Evolutionary conservation across 371 early-diverging fungal genomes (phyloP), one percentile per base, ranked within the genome.

Genomic region (Conidiobolus incongruus): DNA sequence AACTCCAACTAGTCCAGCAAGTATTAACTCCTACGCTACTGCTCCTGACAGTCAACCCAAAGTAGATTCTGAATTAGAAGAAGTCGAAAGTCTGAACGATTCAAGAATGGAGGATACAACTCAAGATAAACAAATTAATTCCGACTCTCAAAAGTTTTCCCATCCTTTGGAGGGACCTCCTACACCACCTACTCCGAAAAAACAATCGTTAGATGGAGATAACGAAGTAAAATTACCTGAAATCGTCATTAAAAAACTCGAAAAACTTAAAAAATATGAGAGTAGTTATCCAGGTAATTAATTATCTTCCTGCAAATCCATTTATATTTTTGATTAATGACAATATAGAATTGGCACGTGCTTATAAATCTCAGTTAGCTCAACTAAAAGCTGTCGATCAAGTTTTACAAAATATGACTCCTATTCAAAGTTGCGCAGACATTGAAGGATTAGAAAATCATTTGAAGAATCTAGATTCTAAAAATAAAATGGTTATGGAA

Each of bases 231-330:
- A 44, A 16, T 7, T 35, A 33, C 16, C 44, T 2, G 23, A 44
- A 12, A 33, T 33, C 21, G 32, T 35, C 7, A 16, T 23, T n/a
- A 17, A 36, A 35, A 44, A 36, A 33, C 24, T 44, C 10, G 44
- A 44, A 24, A 44, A 44, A 35, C 44, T 44, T 17, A 44, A 44
- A 26, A 34, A 26, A 22, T 44, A 44, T 35, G 44, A 44, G 20
- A 15, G 4, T 4, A 44, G 32, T 10, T 44, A 44, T 22, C 44
- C 35, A 33, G 44, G 44, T 44, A 44, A 19, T 8, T n/a, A 13
- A 22, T 21, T n/a, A n/a, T n/a, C n/a, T n/a, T n/a, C n/a, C n/a
- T n/a, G n/a, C n/a, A n/a, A 17, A 35, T 20, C 7, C 10, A 30
- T 2, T 42, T 33, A 2, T 28, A 16, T 11, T 23, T 22, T 20